Evolutionary conservation across 345 rosid species (phyloP).

Genomic region (Linum lewisii): DNA sequence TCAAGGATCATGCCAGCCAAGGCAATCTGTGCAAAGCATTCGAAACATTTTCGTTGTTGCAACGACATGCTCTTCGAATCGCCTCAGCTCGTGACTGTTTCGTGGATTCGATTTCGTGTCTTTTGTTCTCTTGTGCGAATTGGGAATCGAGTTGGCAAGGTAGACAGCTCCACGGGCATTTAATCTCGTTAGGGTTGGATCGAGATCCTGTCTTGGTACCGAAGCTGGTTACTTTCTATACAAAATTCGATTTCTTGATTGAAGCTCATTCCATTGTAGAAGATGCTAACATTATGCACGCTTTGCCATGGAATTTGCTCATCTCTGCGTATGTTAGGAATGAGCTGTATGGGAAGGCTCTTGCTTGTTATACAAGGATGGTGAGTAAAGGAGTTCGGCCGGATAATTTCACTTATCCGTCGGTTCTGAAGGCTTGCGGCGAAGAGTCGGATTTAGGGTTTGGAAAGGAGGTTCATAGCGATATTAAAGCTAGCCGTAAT

Average conservation of each 20-base stretch:
- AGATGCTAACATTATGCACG: constrained; percentile 30
- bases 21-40: constrained; percentile 40
- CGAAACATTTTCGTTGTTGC: constrained; percentile 27
- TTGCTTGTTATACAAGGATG: constrained; percentile 45
- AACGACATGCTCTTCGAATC: constrained; percentile 23
- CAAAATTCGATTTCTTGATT: constrained; percentile 29
- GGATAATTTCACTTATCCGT: constrained; percentile 70
- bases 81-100: constrained; percentile 16
- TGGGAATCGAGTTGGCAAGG: constrained; percentile 31
- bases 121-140: constrained; percentile 36
- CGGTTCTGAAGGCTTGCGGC: constrained; percentile 73
- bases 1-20: constrained; percentile 28
- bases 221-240: constrained; percentile 52
- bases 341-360: constrained; percentile 33
- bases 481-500: constrained; percentile 31
- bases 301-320: constrained; percentile 71
- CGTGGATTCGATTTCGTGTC: constrained; percentile 30
- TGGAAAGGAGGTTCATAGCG: constrained; percentile 49
- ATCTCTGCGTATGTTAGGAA: constrained; percentile 39
- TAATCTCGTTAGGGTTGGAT: constrained; percentile 42
- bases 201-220: constrained; percentile 45
- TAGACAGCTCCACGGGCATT: constrained; percentile 45
- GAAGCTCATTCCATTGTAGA: constrained; percentile 32
- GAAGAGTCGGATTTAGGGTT: constrained; percentile 39
- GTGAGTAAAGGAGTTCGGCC: constrained; percentile 40